Evolutionary conservation across 2,329 filamentous ascomycete species (phyloP), one percentile per base, ranked within the genome.

Genomic region (Stachybotrys chlorohalonatus): DNA sequence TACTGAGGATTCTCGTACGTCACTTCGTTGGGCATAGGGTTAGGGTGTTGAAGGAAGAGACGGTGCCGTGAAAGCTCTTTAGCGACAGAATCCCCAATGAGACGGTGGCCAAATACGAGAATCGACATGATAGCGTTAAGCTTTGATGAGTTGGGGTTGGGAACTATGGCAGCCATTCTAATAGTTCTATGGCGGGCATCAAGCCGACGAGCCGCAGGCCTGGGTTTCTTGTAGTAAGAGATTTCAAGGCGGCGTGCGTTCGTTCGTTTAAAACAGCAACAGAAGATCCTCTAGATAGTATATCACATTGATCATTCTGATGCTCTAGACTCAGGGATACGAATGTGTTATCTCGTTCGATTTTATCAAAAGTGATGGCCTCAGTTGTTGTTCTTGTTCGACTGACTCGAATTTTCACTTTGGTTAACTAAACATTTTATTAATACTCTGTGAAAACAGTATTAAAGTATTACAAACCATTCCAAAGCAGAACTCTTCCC

Each of bases 41-140:
- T 16, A 15, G 50, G 50, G n/a, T 52, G 50, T 17, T 52, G 50
- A 31, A 52, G 50, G 7, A 52, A 52, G 24, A 52, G 50, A 45
- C 16, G 36, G 5, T 24, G 32, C 11, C 36, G 36, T 13, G 50
- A 52, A n/a, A 52, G 36, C 16, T 52, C 50, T 45, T 45, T 13
- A 45, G 32, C 50, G 1, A 52, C 50, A 6, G 31, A 24, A 8
- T 45, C 50, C 45, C 32, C 50, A 30, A 52, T 30, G 8, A 32
- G 39, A 9, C 36, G 32, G 8, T 31, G 50, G n/a, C 50, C 50
- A 30, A 45, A 24, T 5, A 52, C 50, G 50, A 52, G 32, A 7
- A 52, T 45, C 7, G 31, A 31, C 36, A 52, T 42, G n/a, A 32
- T 24, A 24, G 15, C 16, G 13, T 5, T 42, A 5, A 42, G 36